Evolutionary conservation across 2,329 filamentous ascomycete genomes (phyloP).

Genomic region (Cordyceps farinosa): DNA sequence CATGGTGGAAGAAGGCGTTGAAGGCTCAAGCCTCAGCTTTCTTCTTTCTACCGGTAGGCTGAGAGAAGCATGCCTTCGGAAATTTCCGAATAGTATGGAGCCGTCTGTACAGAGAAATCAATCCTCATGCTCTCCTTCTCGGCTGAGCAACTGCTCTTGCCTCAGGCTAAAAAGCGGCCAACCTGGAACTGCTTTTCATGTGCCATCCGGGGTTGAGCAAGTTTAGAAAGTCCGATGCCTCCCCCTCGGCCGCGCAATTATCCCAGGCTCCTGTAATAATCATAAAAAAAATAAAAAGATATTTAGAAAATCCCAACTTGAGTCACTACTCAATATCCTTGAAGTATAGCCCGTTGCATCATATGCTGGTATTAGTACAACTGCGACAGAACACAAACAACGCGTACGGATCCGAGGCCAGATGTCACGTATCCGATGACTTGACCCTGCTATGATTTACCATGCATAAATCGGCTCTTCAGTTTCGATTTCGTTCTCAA

Average conservation of each 20-base stretch:
- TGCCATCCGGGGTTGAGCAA: not conserved
- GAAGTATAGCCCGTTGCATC: not conserved
- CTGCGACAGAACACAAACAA: not conserved
- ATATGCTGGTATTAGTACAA: not conserved
- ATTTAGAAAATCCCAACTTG: not conserved
- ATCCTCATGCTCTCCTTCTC: not conserved
- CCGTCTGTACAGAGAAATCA: too few relatives aligned
- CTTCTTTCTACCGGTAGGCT: not conserved
- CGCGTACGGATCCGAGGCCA: not conserved
- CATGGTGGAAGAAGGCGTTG: not conserved
- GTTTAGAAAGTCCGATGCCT: not conserved
- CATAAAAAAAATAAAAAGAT: not conserved
- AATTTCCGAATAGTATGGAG: not conserved
- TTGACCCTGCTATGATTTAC: not conserved
- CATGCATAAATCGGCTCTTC: not conserved
- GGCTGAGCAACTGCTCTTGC: too few relatives aligned
- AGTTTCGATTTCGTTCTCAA: not conserved
- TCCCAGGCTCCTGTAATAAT: not conserved
- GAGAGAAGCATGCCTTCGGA: not conserved
- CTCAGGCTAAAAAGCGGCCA: too few relatives aligned
- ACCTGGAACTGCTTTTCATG: not conserved
- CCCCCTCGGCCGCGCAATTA: not conserved
- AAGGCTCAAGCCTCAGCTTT: not conserved
- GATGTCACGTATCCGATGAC: not conserved
- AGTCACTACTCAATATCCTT: not conserved